phyloP scores from a whole-genome alignment of 805 yeast genomes.

The Metschnikowia continentalis region DNA sequence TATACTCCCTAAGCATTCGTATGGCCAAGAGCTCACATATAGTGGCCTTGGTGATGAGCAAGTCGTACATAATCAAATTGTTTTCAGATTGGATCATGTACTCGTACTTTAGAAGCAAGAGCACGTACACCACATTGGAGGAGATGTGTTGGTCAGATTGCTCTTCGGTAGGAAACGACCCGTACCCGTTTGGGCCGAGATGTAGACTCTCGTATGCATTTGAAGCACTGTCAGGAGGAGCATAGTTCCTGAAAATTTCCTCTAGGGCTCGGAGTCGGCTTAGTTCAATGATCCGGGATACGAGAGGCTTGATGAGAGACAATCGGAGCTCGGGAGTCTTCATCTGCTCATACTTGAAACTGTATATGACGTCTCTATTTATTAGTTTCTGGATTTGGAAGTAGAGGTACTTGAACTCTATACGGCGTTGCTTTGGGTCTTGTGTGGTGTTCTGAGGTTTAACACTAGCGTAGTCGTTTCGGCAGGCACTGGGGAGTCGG shows the following conservation, averaged over 20 bases:
- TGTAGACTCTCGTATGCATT: constrained; percentile 16
- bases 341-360: constrained; percentile 49
- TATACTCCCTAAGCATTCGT: constrained; percentile 45
- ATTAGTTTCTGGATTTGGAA: constrained; percentile 41
- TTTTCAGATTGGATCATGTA: constrained; percentile 37
- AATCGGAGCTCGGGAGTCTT: constrained; percentile 48
- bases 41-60: constrained; percentile 42
- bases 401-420: constrained; percentile 38
- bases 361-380: constrained; percentile 38
- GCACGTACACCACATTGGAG: constrained; percentile 25
- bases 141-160: constrained; percentile 21
- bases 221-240: constrained; percentile 5
- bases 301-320: constrained; percentile 45
- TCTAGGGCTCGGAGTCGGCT: constrained; percentile 34
- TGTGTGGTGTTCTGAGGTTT: constrained; percentile 4
- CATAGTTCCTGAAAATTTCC: constrained; percentile 25
- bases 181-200: constrained; percentile 18
- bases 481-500: constrained; percentile 1
- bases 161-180: constrained; percentile 6
- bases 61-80: constrained; percentile 34
- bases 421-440: constrained; percentile 18
- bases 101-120: constrained; percentile 35
- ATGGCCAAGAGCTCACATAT: constrained; percentile 53
- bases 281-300: constrained; percentile 34
- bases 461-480: constrained; percentile 5